phyloP scores from a whole-genome alignment of 164 flowering plant species.

The Magnolia sinica region DNA sequence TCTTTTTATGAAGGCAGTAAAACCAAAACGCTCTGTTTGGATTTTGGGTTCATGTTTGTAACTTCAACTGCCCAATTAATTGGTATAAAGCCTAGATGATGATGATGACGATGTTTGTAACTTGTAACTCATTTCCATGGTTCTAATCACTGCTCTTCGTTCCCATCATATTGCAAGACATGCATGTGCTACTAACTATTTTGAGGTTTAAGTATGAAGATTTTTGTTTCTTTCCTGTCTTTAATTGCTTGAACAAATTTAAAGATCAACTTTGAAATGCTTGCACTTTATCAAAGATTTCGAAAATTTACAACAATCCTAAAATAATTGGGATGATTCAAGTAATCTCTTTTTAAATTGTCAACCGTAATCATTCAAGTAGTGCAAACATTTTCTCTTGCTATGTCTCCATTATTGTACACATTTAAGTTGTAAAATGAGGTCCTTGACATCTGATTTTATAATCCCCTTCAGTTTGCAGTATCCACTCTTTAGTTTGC shows the following conservation, averaged over 20 bases:
- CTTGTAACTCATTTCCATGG: too few species aligned
- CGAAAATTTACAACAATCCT: too few species aligned
- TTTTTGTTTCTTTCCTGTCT: neutral
- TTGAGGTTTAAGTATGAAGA: neutral
- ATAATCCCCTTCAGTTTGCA: neutral
- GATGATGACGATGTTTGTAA: too few species aligned
- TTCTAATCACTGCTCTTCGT: neutral
- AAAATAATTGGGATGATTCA: too few species aligned
- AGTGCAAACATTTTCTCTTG: neutral
- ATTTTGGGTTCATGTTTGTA: too few species aligned
- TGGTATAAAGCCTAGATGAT: too few species aligned
- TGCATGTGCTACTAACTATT: neutral
- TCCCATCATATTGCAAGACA: neutral
- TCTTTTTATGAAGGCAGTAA: neutral
- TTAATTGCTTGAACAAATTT: neutral
- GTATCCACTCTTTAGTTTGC: neutral
- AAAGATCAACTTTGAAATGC: neutral
- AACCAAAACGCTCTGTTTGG: neutral
- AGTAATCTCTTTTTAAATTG: too few species aligned
- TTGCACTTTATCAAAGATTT: too few species aligned
- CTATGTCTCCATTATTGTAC: neutral
- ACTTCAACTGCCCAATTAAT: too few species aligned
- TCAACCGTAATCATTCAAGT: neutral
- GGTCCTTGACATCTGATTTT: neutral
- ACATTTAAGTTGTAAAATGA: neutral